phyloP scores from a whole-genome alignment of 2,329 filamentous ascomycete genomes.

The Stagonosporopsis chrysanthemi region DNA sequence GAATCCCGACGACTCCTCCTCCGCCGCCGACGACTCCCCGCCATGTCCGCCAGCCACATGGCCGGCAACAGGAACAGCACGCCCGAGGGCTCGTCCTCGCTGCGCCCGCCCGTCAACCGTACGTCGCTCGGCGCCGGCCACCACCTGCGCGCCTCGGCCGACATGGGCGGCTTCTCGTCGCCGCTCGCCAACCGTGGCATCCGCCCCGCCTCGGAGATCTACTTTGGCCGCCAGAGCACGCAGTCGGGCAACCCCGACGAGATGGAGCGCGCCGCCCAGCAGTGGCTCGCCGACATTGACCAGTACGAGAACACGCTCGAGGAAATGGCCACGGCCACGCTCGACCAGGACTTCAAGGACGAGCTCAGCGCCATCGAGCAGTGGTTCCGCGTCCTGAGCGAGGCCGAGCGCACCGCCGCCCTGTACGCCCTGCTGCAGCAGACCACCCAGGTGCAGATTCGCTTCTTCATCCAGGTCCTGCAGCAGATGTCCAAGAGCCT shows the following conservation, averaged over 20 bases:
- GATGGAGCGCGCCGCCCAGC: slow-evolving; percentile 92
- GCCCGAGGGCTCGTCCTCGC: slow-evolving; percentile 83
- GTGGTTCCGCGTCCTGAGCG: slow-evolving; percentile 97
- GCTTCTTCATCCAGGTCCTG: slow-evolving; percentile 98
- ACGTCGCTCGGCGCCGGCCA: slow-evolving; percentile 77
- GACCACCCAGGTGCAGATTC: slow-evolving; percentile 97
- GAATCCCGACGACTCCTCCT: too few species aligned
- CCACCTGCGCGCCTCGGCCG: slow-evolving; percentile 91
- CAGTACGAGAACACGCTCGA: slow-evolving; percentile 98
- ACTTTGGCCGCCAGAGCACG: slow-evolving; percentile 79
- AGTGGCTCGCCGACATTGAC: slow-evolving; percentile 99
- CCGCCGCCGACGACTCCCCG: neutral
- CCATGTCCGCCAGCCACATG: slow-evolving; percentile 58
- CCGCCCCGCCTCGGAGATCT: slow-evolving; percentile 91
- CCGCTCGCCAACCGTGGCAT: slow-evolving; percentile 78
- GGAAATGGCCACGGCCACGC: slow-evolving; percentile 98
- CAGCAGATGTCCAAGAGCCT: slow-evolving; percentile 99
- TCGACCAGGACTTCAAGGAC: slow-evolving; percentile 99
- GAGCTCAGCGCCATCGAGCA: slow-evolving; percentile 98
- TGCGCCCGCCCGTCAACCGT: slow-evolving; percentile 82
- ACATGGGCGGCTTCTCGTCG: slow-evolving; percentile 85
- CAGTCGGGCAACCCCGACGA: slow-evolving; percentile 76
- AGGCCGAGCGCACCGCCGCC: slow-evolving; percentile 94
- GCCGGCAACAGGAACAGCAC: slow-evolving; percentile 91
- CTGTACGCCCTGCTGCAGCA: slow-evolving; percentile 96